Evolutionary conservation across 441 rosid genomes (phyloP).

Genomic region (Syzygium malaccense): DNA sequence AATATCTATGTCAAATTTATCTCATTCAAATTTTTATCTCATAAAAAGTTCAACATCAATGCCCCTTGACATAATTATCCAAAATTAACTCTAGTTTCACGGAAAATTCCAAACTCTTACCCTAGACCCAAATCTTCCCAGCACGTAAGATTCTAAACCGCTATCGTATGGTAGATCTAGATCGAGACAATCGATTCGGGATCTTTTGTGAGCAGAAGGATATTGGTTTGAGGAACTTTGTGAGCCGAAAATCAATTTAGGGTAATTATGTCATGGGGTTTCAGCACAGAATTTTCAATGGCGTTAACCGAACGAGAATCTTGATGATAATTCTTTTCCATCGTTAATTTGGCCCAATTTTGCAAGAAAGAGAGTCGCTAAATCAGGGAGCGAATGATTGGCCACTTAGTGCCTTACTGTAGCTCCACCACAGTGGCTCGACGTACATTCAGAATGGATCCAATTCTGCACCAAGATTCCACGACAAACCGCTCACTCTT

Average conservation of each 20-base stretch:
- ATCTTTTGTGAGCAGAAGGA: not conserved
- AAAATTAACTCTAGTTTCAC: not conserved
- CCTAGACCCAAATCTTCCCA: accelerated
- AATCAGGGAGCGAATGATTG: not conserved
- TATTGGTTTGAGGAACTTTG: not conserved
- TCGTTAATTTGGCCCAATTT: not conserved
- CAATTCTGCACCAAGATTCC: not conserved
- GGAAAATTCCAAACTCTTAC: not conserved
- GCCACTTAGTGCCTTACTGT: not conserved
- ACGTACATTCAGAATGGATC: not conserved
- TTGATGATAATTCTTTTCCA: not conserved
- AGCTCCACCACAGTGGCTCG: not conserved
- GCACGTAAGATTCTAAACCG: not conserved
- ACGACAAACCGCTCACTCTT: not conserved
- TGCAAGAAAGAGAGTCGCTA: not conserved
- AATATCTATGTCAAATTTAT: not conserved
- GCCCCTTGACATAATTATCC: not conserved
- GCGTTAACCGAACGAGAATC: not conserved
- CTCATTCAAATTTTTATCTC: not conserved
- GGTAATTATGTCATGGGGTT: too few relatives aligned
- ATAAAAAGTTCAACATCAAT: not conserved
- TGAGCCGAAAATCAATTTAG: too few relatives aligned
- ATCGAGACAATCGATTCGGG: not conserved
- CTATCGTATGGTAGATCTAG: not conserved
- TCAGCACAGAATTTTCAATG: not conserved